Conservation (phyloP, 345 rosid species). For the Eucalyptus globulus region DNA sequence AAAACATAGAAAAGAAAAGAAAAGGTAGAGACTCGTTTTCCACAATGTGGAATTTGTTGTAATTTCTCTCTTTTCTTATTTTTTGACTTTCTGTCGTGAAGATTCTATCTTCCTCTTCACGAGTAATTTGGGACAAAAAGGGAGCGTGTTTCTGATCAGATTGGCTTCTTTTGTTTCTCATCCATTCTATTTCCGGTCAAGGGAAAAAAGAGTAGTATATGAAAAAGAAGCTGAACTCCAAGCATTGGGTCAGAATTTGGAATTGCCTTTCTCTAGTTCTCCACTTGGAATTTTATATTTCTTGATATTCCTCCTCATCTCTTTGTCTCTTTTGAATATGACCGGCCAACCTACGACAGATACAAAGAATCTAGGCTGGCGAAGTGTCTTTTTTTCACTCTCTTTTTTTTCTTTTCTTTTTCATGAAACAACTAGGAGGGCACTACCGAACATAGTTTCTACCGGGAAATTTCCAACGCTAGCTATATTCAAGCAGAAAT, state of each 20-base stretch:
- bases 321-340: neutral
- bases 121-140: neutral
- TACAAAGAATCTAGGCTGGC: neutral
- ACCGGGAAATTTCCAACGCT: neutral
- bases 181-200: neutral
- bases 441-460: neutral
- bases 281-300: neutral
- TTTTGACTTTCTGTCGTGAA: neutral
- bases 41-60: neutral
- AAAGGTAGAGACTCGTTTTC: neutral
- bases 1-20: neutral
- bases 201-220: neutral
- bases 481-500: neutral
- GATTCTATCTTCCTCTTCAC: neutral
- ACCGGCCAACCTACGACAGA: neutral
- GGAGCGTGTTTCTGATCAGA: neutral
- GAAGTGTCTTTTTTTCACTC: neutral
- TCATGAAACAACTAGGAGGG: neutral
- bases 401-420: too few species aligned
- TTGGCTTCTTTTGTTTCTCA: neutral
- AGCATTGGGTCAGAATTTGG: neutral
- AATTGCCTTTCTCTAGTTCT: neutral
- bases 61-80: neutral
- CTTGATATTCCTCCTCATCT: neutral
- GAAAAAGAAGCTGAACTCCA: neutral